Evolutionary conservation across 768 basidiomycete species (phyloP), one percentile per base, ranked within the genome.

Genomic region (Auriculariales sp.): DNA sequence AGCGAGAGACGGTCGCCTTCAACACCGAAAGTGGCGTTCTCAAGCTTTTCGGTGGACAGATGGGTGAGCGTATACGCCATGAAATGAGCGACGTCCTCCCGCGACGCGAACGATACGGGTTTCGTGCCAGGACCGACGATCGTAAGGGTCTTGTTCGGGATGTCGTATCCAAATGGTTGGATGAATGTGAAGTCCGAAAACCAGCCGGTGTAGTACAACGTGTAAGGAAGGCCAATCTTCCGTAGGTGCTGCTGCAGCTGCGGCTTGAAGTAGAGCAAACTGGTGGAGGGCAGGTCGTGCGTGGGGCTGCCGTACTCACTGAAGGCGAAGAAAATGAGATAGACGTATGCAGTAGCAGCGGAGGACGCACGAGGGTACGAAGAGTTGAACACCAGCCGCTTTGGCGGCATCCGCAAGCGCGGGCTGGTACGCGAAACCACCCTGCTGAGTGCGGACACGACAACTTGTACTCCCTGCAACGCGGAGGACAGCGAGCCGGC

Each of bases 31-130:
- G n/a, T n/a, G n/a, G n/a, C n/a, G n/a, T 51, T 45, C 32, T 54
- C 33, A 25, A 59, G 27, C 10, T 54, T 28, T 5, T 49, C 49
- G 15, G 49, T 2, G 7, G 55, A 39, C 5, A 57, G 25, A 36
- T 27, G 46, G 3, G 55, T 55, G 24, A 58, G 44, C 22, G 52
- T 53, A 22, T 59, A 35, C 6, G 47, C 32, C n/a, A 59, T n/a
- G 24, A 50, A 58, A 36, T 55, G 53, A 4, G 57, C 58, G 12
- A 56, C 48, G 35, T 59, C 58, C 19, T 15, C 14, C 6, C 51
- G 51, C 19, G 54, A 34, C 24, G 57, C 58, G 34, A 36, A 59
- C 9, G 55, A 51, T 9, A 54, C 10, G 3, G 25, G 33, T 24
- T 46, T 36, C 10, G 50, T 50, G 19, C 57, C 58, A 3, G 48